These are phyloP conservation scores for Fusarium agapanthi DNA, from an alignment of 2,329 filamentous ascomycete genomes.

Conservation along the genomic window DNA sequence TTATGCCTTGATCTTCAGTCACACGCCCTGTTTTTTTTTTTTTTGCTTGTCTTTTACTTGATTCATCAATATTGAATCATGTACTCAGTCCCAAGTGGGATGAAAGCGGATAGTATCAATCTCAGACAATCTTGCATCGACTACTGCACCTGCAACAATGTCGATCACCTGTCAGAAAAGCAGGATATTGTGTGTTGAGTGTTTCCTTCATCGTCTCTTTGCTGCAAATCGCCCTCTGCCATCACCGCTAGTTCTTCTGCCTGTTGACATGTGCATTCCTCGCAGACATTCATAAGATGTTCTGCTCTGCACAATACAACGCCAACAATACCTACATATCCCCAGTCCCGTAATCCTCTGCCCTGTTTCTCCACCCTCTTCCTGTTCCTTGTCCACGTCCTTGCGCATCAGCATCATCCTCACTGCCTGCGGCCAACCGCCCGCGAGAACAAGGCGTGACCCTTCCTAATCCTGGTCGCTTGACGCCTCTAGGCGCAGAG, in stretches of 20 bases:
- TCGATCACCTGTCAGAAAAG: constrained; percentile 17
- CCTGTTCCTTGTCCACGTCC: constrained; percentile 10
- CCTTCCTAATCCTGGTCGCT: constrained; percentile 20
- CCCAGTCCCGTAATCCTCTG: constrained; percentile 23
- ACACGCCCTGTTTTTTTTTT: constrained; percentile 1
- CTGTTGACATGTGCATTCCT: not conserved
- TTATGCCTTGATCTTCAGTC: constrained; percentile 1
- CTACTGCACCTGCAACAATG: constrained; percentile 10
- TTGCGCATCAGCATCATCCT: constrained; percentile 25
- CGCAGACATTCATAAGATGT: not conserved
- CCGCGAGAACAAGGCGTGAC: constrained; percentile 33
- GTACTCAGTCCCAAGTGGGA: constrained; percentile 22
- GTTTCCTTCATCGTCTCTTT: constrained; percentile 4
- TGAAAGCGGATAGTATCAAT: constrained; percentile 9
- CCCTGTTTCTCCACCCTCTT: constrained; percentile 33
- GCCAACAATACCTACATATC: not conserved
- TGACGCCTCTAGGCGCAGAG: constrained; percentile 2
- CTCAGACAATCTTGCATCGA: constrained; percentile 19
- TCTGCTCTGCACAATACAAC: constrained; percentile 12
- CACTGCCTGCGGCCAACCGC: constrained; percentile 27
- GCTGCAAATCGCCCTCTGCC: constrained; percentile 9
- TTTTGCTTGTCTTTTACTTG: not conserved
- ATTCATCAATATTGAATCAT: constrained; percentile 16
- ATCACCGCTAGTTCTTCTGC: constrained; percentile 15
- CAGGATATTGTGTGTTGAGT: not conserved